Evolutionary conservation across 495 filamentous ascomycete genomes (phyloP).

Genomic region (Hypoxylon lenormandii): DNA sequence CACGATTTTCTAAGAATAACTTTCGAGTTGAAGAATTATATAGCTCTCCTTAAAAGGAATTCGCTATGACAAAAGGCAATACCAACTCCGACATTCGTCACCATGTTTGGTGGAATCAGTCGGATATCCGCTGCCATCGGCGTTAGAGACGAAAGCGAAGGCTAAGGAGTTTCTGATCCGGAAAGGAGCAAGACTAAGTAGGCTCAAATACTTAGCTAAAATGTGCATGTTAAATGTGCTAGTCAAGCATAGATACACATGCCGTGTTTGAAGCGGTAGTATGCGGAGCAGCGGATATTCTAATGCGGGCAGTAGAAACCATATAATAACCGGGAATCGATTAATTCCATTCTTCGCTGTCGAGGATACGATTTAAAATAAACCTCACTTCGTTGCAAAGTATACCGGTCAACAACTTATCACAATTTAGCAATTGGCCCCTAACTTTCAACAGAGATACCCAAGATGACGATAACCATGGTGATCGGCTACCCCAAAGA

Average conservation of each 20-base stretch:
- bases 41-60: no score
- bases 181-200: no score
- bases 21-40: no score
- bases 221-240: not conserved
- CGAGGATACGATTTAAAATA: not conserved
- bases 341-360: not conserved
- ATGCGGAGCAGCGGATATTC: not conserved
- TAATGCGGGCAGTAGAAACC: not conserved
- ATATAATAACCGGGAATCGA: slow-evolving; percentile 2
- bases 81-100: no score
- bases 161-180: no score
- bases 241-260: not conserved
- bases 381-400: not conserved
- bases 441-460: not conserved
- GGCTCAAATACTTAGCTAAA: no score
- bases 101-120: no score
- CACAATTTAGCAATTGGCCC: not conserved
- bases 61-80: no score
- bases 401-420: not conserved
- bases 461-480: slow-evolving; percentile 35
- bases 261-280: not conserved
- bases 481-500: slow-evolving; percentile 34
- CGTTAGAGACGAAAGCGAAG: no score
- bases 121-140: no score
- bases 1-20: no score